Conservation (phyloP, 768 basidiomycete species). For the Termitomyces bulborhizus region DNA sequence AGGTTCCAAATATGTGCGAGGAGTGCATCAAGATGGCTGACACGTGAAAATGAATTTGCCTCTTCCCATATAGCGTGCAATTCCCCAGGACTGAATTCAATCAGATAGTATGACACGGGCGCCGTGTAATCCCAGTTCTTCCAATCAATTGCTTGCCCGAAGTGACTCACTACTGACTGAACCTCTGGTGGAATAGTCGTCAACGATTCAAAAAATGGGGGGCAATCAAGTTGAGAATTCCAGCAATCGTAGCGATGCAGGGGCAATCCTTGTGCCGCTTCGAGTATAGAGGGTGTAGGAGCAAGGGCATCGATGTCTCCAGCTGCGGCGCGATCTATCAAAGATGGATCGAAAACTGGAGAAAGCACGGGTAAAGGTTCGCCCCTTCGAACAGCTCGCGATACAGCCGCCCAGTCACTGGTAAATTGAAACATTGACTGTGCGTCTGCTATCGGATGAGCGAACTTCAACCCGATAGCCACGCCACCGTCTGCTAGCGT, state of each 20-base stretch:
- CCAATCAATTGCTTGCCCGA: constrained; percentile 23
- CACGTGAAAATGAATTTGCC: constrained; percentile 11
- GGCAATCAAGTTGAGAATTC: constrained; percentile 18
- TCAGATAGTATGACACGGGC: constrained; percentile 18
- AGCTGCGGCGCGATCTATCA: constrained; percentile 21
- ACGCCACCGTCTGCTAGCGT: constrained; percentile 22
- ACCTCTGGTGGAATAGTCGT: constrained; percentile 16
- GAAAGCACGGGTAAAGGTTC: constrained; percentile 9
- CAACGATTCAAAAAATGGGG: constrained; percentile 10
- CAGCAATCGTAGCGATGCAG: constrained; percentile 26
- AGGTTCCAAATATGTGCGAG: constrained; percentile 29
- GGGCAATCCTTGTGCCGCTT: constrained; percentile 17
- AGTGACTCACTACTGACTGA: neutral
- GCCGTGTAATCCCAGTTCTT: constrained; percentile 20
- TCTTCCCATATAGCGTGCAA: constrained; percentile 26
- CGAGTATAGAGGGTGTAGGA: constrained; percentile 18
- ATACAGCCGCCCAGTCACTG: constrained; percentile 26
- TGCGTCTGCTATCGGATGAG: constrained; percentile 30
- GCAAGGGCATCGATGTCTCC: constrained; percentile 23
- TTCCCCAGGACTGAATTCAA: constrained; percentile 21
- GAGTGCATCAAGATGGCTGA: constrained; percentile 30
- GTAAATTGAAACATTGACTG: constrained; percentile 26
- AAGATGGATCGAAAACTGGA: constrained; percentile 23
- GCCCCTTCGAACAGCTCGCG: constrained; percentile 14
- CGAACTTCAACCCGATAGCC: constrained; percentile 24